Percentiles rank a stretch among this genome's conserved stretches.
phyloP scores from a whole-genome alignment of 2,329 filamentous ascomycete species.

The Diaporthe citriasiana region DNA sequence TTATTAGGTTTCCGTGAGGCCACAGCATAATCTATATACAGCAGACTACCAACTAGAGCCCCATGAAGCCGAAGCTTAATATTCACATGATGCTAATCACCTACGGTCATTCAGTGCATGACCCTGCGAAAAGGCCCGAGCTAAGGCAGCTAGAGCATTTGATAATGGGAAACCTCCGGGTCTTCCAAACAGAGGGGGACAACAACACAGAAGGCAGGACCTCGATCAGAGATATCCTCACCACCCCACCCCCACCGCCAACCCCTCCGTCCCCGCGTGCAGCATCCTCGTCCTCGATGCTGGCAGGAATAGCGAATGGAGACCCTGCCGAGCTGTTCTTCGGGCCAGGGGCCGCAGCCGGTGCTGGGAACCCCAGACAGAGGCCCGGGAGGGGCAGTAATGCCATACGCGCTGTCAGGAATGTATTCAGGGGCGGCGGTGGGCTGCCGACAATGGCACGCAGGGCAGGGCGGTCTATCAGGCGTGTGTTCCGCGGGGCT shows the following conservation, averaged over 20 bases:
- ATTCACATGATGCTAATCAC: background rate
- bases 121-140: background rate
- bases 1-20: no score
- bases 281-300: background rate
- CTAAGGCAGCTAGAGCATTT: background rate
- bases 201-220: background rate
- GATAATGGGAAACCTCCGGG: background rate
- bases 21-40: background rate
- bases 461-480: background rate
- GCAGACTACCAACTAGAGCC: background rate
- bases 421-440: background rate
- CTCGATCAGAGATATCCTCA: background rate
- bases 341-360: background rate
- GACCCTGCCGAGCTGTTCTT: no score
- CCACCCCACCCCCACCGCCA: background rate
- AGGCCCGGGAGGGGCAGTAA: background rate
- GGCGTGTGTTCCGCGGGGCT: background rate
- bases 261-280: background rate
- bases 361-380: background rate
- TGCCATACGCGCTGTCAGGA: background rate
- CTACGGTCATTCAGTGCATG: background rate
- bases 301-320: background rate
- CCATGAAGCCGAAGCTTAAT: background rate
- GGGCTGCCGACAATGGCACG: background rate
- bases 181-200: background rate